A percentile compares a stretch with the other conserved stretches of the same genome.
phyloP scores from a whole-genome alignment of 305 asterid genomes.

The Fraxinus ornus region DNA sequence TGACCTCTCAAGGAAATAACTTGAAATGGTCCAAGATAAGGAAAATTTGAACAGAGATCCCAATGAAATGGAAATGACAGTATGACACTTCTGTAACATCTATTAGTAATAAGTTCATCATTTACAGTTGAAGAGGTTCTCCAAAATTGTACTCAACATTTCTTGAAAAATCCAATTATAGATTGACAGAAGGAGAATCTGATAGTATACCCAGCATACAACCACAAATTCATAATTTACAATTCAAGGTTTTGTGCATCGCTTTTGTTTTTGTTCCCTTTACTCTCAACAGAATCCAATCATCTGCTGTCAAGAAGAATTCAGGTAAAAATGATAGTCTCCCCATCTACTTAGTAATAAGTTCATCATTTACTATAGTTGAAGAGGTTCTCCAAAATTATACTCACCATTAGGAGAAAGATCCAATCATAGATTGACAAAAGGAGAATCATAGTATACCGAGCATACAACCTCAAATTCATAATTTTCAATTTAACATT shows the following conservation, averaged over 20 bases:
- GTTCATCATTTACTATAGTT: background rate
- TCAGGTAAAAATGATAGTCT: background rate
- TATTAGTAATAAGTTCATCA: background rate
- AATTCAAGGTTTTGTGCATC: background rate
- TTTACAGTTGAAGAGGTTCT: background rate
- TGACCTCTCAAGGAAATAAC: background rate
- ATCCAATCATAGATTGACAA: background rate
- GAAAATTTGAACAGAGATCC: background rate
- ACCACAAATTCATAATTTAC: background rate
- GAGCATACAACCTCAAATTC: background rate
- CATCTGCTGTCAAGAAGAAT: background rate
- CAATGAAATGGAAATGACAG: background rate
- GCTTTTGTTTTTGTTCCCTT: background rate
- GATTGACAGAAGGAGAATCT: background rate
- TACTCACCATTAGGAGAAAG: background rate
- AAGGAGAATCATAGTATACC: background rate
- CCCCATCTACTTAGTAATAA: background rate
- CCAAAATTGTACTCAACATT: background rate
- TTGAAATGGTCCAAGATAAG: background rate
- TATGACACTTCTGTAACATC: background rate
- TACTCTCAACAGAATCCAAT: background rate
- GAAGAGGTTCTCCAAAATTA: background rate
- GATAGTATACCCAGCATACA: background rate
- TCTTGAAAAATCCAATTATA: background rate
- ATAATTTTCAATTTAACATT: background rate